Evolutionary conservation across 176 grass and related monocot genomes (phyloP).

Genomic region (Aegilops tauschii): DNA sequence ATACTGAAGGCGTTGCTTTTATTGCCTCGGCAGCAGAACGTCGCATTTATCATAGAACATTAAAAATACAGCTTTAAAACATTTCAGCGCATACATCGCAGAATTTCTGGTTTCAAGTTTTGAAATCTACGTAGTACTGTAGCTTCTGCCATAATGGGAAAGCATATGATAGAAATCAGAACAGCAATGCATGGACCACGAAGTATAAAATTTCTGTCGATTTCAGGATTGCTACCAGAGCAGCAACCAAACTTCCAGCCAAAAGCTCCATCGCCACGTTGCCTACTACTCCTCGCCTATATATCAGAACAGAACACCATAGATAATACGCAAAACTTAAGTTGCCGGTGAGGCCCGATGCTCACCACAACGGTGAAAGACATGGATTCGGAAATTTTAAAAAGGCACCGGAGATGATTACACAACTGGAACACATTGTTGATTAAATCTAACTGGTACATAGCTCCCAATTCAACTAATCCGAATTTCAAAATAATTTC

Average conservation of each 20-base stretch:
- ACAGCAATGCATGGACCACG: not conserved
- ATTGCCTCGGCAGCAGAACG: no score
- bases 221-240: conserved; percentile 36
- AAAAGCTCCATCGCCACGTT: not conserved
- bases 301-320: not conserved
- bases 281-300: not conserved
- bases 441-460: not conserved
- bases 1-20: no score
- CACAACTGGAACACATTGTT: not conserved
- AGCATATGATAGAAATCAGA: not conserved
- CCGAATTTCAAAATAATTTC: not conserved
- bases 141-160: not conserved
- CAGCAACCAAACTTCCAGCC: conserved; percentile 38
- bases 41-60: no score
- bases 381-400: not conserved
- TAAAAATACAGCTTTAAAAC: not conserved
- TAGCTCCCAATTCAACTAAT: not conserved
- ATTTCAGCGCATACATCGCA: not conserved
- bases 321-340: not conserved
- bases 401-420: not conserved
- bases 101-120: not conserved
- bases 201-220: not conserved
- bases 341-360: not conserved
- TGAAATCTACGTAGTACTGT: no score
- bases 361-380: not conserved